A percentile compares a stretch with the other conserved stretches of the same genome.
These are phyloP conservation scores for Fusarium guadeloupense DNA, from an alignment of 2,329 filamentous ascomycete species.

Conservation along the genomic window DNA sequence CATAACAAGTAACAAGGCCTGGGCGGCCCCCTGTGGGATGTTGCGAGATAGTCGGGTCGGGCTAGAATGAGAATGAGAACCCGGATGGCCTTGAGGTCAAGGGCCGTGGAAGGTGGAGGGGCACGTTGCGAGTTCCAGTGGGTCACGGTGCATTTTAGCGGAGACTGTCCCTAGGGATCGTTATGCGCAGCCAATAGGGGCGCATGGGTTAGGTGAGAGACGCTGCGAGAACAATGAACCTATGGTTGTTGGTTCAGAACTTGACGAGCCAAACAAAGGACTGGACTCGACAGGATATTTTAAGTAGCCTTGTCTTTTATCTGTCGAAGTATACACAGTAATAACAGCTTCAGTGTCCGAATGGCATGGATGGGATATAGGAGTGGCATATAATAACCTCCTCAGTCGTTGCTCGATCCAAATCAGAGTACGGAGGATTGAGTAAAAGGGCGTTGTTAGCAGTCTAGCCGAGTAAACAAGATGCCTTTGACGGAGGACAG, in stretches of 20 bases:
- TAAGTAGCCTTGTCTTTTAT: too few species aligned
- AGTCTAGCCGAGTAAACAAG: too few species aligned
- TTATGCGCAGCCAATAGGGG: conserved; percentile 19
- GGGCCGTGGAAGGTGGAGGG: conserved; percentile 34
- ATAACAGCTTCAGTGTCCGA: too few species aligned
- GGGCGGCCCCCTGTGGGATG: conserved; percentile 29
- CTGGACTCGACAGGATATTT: too few species aligned
- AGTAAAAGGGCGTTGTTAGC: too few species aligned
- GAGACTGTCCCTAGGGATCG: conserved; percentile 5
- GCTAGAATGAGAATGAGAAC: conserved; percentile 46
- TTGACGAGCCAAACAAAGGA: not conserved
- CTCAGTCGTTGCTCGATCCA: too few species aligned
- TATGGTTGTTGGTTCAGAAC: conserved; percentile 2
- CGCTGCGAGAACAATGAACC: not conserved
- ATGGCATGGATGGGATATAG: too few species aligned
- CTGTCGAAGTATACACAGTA: too few species aligned
- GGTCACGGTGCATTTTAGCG: conserved; percentile 10
- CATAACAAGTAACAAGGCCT: conserved; percentile 18
- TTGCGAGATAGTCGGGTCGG: conserved; percentile 24
- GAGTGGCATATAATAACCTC: too few species aligned
- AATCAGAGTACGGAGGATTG: too few species aligned
- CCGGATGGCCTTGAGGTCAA: conserved; percentile 44
- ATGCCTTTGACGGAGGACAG: too few species aligned
- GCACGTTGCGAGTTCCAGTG: conserved; percentile 30
- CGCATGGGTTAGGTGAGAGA: conserved; percentile 8